Evolutionary conservation across 2,329 filamentous ascomycete genomes (phyloP), one percentile per base, ranked within the genome.

Genomic region (Aspergillus sp.): DNA sequence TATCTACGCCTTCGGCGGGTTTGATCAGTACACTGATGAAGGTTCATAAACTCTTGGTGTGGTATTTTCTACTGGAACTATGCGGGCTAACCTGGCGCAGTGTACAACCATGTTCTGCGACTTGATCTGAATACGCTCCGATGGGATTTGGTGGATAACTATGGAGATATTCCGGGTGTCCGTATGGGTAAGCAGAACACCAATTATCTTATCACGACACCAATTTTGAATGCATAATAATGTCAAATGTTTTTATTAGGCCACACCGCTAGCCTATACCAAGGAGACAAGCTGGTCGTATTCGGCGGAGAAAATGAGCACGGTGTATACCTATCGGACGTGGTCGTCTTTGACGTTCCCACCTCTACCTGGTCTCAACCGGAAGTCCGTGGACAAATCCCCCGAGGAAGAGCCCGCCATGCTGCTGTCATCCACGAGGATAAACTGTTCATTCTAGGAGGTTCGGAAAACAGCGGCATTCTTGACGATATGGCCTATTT

Each of bases 291-390:
- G 75, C 82, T 99, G n/a, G 83, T 99, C 2, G 92, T 99, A 2
- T 99, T 97, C 71, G 95, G 95, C 56, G 95, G 95, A 64, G 95
- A 99, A 78, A 99, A 99, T 75, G 95, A 99, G 73, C 95, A 98
- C 71, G 86, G 93, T 64, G 93, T 93, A 57, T 96, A 97, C 72
- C 86, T 99, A 12, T 96, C 93, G 48, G 95, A 99, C 73, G 86
- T 99, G 21, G 96, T 98, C 62, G 88, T 99, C 51, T 96, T 99
- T 72, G 93, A 99, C 72, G 85, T 99, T 57, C 90, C 93, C 72
- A 95, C 91, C 0, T 92, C 93, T 37, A 89, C 96, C 70, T 99
- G 95, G 95, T 96, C 91, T 6, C 92, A 96, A 67, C 95, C 95
- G 12, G 86, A 92, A 63, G 87, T 97, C 19, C 86, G 87, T 43